Evolutionary conservation across 2,329 filamentous ascomycete species (phyloP).

Genomic region (Triangularia setosa): DNA sequence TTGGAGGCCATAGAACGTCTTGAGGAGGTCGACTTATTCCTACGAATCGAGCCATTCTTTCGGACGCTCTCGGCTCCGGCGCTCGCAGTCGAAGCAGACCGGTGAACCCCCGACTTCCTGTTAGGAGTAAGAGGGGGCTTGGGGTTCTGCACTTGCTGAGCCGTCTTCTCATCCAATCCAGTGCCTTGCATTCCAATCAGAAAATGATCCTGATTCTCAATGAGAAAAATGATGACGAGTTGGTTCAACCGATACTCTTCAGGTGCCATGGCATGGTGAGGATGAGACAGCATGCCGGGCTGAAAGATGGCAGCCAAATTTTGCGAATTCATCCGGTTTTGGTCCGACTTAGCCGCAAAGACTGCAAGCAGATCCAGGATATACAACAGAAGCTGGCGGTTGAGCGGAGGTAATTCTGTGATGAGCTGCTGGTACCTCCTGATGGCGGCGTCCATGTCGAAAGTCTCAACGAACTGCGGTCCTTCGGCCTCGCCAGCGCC

Average conservation of each 20-base stretch:
- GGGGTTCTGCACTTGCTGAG: conserved; percentile 64
- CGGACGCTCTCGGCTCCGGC: conserved; percentile 83
- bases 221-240: conserved; percentile 94
- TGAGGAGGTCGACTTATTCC: conserved; percentile 93
- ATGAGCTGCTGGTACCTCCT: conserved; percentile 82
- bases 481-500: conserved; percentile 66
- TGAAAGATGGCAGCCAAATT: conserved; percentile 98
- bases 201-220: conserved; percentile 98
- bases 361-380: conserved; percentile 94
- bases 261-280: conserved; percentile 90
- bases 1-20: conserved; percentile 74
- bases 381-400: conserved; percentile 89
- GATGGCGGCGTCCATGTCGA: conserved; percentile 74
- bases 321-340: conserved; percentile 94
- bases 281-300: conserved; percentile 91
- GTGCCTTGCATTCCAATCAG: conserved; percentile 97
- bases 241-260: conserved; percentile 93
- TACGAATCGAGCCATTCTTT: conserved; percentile 71
- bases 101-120: conserved; percentile 56
- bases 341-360: conserved; percentile 92
- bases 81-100: conserved; percentile 84
- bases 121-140: conserved; percentile 54
- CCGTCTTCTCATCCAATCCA: conserved; percentile 82
- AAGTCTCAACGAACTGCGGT: conserved; percentile 67
- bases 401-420: conserved; percentile 85